Percentiles rank a stretch among this genome's conserved stretches.
phyloP scores from a whole-genome alignment of 129 eudicot genomes.

The Saussurea involucrata region DNA sequence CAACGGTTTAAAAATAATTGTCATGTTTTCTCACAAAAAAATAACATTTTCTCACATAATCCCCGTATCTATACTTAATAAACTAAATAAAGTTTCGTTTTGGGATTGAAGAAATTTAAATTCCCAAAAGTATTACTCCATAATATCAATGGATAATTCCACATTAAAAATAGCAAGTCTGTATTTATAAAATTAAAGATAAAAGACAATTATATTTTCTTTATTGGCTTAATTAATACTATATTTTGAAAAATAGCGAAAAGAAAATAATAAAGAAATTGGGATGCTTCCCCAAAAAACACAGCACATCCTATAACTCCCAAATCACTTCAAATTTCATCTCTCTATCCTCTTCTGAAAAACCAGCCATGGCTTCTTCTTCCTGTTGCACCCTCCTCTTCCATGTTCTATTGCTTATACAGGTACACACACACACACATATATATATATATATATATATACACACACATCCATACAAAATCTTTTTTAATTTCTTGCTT shows the following conservation, averaged over 20 bases:
- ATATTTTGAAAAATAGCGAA: neutral
- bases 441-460: neutral
- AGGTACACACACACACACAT: slow-evolving; percentile 15
- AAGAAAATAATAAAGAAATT: neutral
- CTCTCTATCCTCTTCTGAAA: slow-evolving; percentile 17
- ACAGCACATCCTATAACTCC: slow-evolving; percentile 15
- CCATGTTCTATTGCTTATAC: slow-evolving; percentile 31
- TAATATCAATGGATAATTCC: too few species aligned
- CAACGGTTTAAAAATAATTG: too few species aligned
- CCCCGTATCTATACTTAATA: too few species aligned
- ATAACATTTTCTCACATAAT: too few species aligned
- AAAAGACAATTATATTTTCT: neutral
- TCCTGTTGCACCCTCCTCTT: slow-evolving; percentile 17
- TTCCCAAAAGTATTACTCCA: too few species aligned
- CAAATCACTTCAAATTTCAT: slow-evolving; percentile 20
- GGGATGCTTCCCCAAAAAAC: slow-evolving; percentile 1
- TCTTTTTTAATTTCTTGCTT: neutral
- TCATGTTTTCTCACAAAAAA: too few species aligned
- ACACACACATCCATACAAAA: neutral
- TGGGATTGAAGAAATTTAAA: too few species aligned
- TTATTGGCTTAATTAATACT: neutral
- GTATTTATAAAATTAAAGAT: too few species aligned
- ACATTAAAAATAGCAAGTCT: neutral
- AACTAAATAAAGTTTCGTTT: too few species aligned
- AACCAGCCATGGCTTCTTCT: slow-evolving; percentile 32